Evolutionary conservation across 306 rosid genomes (phyloP).

Genomic region (Malus domestica): DNA sequence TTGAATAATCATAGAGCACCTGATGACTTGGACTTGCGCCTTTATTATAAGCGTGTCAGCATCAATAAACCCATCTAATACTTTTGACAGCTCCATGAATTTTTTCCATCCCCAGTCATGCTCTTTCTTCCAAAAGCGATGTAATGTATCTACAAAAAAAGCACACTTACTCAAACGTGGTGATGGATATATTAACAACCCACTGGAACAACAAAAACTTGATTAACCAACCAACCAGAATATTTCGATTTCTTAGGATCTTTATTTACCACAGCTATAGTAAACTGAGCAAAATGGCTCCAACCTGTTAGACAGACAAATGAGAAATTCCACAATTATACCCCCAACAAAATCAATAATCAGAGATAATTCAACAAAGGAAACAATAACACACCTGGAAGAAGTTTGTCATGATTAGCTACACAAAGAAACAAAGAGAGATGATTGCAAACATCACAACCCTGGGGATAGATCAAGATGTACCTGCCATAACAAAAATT

Average conservation of each 20-base stretch:
- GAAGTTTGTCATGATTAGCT: constrained; percentile 98
- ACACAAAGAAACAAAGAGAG: constrained; percentile 96
- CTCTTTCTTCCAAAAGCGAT: constrained; percentile 99
- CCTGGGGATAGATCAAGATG: constrained; percentile 94
- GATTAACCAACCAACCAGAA: constrained; percentile 64
- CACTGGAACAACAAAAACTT: neutral
- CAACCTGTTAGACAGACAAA: constrained; percentile 51
- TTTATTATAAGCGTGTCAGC: constrained; percentile 86
- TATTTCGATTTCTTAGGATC: constrained; percentile 91
- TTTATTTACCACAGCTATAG: constrained; percentile 93
- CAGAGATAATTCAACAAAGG: neutral
- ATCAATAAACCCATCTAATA: constrained; percentile 91
- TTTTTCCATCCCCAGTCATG: constrained; percentile 99
- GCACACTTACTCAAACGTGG: constrained; percentile 8
- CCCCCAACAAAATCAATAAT: constrained; percentile 14
- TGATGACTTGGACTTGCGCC: constrained; percentile 99
- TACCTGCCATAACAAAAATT: constrained; percentile 61
- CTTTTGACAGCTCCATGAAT: constrained; percentile 97
- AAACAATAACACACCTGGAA: constrained; percentile 59
- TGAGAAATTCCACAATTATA: constrained; percentile 3
- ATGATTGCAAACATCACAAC: constrained; percentile 97
- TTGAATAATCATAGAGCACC: constrained; percentile 41
- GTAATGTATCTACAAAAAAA: constrained; percentile 74
- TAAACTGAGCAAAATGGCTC: constrained; percentile 98
- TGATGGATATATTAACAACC: constrained; percentile 10